These are phyloP conservation scores for Chlamydomonas reinhardtii DNA, from an alignment of 163 green algal genomes.

Conservation along the genomic window DNA sequence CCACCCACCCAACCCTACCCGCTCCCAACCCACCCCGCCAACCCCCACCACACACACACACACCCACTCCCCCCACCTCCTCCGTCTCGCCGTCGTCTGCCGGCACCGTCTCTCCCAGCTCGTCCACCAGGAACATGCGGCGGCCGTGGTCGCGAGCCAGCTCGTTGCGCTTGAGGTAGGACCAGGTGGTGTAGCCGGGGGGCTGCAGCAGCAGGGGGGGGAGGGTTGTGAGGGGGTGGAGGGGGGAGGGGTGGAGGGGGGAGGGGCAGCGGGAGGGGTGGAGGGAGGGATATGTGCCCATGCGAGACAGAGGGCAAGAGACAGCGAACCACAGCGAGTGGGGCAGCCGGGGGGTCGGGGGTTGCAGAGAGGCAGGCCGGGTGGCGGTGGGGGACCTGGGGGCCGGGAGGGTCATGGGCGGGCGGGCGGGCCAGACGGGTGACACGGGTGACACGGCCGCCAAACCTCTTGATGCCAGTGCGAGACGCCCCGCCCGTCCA, in stretches of 20 bases:
- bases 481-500: too few species aligned
- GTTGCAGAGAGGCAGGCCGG: too few species aligned
- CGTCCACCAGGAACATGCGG: constrained; percentile 83
- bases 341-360: too few species aligned
- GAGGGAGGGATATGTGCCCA: neutral
- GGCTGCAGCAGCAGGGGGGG: constrained; percentile 51
- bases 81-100: constrained; percentile 65
- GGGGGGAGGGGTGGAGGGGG: neutral
- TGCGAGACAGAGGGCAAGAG: too few species aligned
- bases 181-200: constrained; percentile 75
- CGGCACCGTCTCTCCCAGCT: constrained; percentile 75
- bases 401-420: too few species aligned
- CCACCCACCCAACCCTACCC: too few species aligned
- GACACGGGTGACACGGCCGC: too few species aligned
- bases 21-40: neutral
- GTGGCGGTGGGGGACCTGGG: too few species aligned
- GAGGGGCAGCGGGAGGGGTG: neutral
- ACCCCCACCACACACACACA: neutral
- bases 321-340: too few species aligned
- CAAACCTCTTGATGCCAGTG: too few species aligned
- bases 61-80: constrained; percentile 15
- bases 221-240: neutral
- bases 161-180: constrained; percentile 72
- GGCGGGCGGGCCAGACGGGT: too few species aligned
- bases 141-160: constrained; percentile 70